phyloP scores from a whole-genome alignment of 768 basidiomycete species.

The Lentinula raphanica region DNA sequence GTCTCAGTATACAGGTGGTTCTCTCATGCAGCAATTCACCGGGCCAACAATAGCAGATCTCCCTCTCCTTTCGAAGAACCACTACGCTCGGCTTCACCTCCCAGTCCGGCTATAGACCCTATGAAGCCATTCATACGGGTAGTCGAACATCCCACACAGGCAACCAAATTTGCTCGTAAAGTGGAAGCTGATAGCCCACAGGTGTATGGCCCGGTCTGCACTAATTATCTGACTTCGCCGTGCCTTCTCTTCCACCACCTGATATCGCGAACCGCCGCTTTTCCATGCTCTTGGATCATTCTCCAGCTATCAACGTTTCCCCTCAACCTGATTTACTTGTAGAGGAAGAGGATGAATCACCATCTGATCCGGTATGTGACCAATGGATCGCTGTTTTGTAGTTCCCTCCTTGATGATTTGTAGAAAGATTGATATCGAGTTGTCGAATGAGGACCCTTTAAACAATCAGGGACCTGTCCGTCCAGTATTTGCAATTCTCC shows the following conservation, averaged over 20 bases:
- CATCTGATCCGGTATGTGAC: constrained; percentile 5
- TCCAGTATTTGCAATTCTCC: not conserved
- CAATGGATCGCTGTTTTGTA: not conserved
- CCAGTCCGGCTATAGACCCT: not conserved
- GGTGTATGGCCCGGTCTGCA: constrained; percentile 9
- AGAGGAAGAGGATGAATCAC: not conserved
- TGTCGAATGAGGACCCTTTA: not conserved
- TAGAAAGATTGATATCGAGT: not conserved
- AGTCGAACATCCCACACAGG: constrained; percentile 29
- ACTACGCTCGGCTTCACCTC: constrained; percentile 5
- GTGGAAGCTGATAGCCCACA: constrained; percentile 24
- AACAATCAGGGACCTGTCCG: not conserved
- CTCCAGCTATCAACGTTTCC: constrained; percentile 1
- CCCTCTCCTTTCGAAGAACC: not conserved
- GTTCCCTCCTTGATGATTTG: not conserved
- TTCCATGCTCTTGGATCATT: not conserved
- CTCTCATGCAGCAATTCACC: not conserved
- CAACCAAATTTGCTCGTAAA: constrained; percentile 36
- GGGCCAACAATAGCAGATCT: constrained; percentile 6
- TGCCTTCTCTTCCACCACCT: constrained; percentile 5
- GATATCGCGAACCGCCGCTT: constrained; percentile 5
- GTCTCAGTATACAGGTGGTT: constrained; percentile 2
- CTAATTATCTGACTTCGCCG: constrained; percentile 13
- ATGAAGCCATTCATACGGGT: not conserved
- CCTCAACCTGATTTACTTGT: not conserved